Evolutionary conservation across 257 asterid species (phyloP).

Genomic region (Galeopsis tetrahit): DNA sequence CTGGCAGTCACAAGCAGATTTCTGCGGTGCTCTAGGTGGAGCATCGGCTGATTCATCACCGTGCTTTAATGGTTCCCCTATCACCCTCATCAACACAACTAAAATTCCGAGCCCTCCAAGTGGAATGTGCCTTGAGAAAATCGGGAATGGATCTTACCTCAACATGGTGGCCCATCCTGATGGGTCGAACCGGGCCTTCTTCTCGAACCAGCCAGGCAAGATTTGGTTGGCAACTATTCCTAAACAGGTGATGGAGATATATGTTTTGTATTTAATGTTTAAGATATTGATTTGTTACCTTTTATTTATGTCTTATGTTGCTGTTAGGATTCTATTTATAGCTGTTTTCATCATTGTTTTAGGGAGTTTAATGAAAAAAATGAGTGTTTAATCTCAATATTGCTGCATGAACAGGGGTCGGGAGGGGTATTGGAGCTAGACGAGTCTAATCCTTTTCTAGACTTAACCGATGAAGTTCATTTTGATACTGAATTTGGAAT

Average conservation of each 20-base stretch:
- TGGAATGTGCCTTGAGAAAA: constrained; percentile 88
- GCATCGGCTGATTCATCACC: constrained; percentile 50
- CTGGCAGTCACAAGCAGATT: constrained; percentile 73
- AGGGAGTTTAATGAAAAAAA: too few relatives aligned
- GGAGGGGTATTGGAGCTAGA: constrained; percentile 63
- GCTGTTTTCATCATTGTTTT: too few relatives aligned
- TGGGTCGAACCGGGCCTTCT: constrained; percentile 83
- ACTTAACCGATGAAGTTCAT: constrained; percentile 73
- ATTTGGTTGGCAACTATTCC: constrained; percentile 85
- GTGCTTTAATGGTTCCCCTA: constrained; percentile 70
- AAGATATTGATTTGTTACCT: too few relatives aligned
- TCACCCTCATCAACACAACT: constrained; percentile 50
- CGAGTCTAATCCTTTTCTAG: constrained; percentile 67
- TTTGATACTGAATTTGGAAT: constrained; percentile 75
- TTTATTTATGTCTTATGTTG: too few relatives aligned
- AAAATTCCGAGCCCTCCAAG: constrained; percentile 53
- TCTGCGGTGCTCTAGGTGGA: constrained; percentile 79
- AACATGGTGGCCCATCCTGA: constrained; percentile 87
- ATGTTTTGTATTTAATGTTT: too few relatives aligned
- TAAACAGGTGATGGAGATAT: background rate
- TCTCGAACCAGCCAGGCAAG: constrained; percentile 80
- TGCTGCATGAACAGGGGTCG: constrained; percentile 40
- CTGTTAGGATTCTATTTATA: too few relatives aligned
- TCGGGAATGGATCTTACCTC: constrained; percentile 73
- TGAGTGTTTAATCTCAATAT: too few relatives aligned